phyloP scores from a whole-genome alignment of 1,284 basidiomycete genomes.

The Volvariella volvacea region DNA sequence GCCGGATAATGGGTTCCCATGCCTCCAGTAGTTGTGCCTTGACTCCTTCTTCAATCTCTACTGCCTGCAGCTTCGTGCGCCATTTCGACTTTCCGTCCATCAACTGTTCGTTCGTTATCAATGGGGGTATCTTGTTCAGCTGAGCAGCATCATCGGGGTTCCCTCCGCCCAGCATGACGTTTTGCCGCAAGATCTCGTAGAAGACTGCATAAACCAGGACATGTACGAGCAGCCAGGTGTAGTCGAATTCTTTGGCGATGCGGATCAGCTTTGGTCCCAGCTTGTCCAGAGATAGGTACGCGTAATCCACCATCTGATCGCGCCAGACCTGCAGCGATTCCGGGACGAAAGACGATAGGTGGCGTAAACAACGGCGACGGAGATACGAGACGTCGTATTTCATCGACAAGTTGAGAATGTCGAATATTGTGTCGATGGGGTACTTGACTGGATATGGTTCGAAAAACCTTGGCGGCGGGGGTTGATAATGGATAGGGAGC shows the following conservation, averaged over 20 bases:
- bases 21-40: no score
- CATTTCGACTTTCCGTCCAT: no score
- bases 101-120: no score
- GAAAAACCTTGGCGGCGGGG: constrained; percentile 10
- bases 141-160: no score
- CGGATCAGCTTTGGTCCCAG: background rate
- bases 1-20: no score
- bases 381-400: constrained; percentile 15
- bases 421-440: constrained; percentile 7
- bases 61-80: no score
- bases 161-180: no score
- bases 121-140: no score
- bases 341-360: constrained; percentile 9
- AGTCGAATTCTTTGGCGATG: background rate
- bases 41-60: no score
- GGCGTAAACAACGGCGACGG: constrained; percentile 8
- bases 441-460: constrained; percentile 4
- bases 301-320: background rate
- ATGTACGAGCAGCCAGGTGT: background rate
- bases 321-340: constrained; percentile 4
- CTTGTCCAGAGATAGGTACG: background rate
- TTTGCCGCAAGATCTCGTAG: background rate
- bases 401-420: constrained; percentile 11
- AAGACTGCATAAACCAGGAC: background rate
- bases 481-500: background rate